phyloP scores from a whole-genome alignment of 164 flowering plant genomes.

The Litsea cubeba region DNA sequence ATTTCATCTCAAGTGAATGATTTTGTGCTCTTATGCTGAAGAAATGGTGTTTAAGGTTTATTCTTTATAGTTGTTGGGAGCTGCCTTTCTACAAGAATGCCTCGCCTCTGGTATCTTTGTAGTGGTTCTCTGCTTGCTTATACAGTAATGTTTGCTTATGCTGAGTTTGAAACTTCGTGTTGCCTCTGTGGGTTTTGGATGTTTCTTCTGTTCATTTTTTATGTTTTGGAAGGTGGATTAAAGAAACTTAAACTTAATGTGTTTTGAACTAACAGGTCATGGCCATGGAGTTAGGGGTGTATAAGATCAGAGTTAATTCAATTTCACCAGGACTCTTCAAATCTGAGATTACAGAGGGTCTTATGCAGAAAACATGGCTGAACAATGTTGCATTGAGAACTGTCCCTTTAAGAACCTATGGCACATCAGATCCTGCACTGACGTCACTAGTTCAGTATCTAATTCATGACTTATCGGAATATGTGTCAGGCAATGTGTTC shows the following conservation, averaged over 20 bases:
- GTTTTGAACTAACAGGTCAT: conserved; percentile 22
- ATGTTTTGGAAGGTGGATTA: background rate
- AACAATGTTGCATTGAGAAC: conserved; percentile 26
- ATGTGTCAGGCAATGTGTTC: conserved; percentile 37
- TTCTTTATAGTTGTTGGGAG: background rate
- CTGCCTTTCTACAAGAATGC: background rate
- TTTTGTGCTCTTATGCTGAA: too few relatives aligned
- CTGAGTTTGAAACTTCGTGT: background rate
- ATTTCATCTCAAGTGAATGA: too few relatives aligned
- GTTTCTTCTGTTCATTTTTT: background rate
- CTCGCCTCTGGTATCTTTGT: background rate
- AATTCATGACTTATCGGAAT: conserved; percentile 37
- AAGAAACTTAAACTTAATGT: background rate
- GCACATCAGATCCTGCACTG: conserved; percentile 33
- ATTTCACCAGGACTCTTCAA: conserved; percentile 38
- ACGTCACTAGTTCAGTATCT: conserved; percentile 42
- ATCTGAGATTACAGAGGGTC: conserved; percentile 37
- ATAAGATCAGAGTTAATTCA: conserved; percentile 35
- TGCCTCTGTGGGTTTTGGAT: background rate
- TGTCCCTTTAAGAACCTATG: conserved; percentile 30
- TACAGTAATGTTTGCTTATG: background rate
- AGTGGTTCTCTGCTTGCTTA: background rate
- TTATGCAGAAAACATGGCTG: conserved; percentile 39
- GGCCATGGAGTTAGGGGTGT: conserved; percentile 38
- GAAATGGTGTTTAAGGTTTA: background rate